Evolutionary conservation across 352 stramenopile species (phyloP).

Genomic region (Globisporangium parvum): DNA sequence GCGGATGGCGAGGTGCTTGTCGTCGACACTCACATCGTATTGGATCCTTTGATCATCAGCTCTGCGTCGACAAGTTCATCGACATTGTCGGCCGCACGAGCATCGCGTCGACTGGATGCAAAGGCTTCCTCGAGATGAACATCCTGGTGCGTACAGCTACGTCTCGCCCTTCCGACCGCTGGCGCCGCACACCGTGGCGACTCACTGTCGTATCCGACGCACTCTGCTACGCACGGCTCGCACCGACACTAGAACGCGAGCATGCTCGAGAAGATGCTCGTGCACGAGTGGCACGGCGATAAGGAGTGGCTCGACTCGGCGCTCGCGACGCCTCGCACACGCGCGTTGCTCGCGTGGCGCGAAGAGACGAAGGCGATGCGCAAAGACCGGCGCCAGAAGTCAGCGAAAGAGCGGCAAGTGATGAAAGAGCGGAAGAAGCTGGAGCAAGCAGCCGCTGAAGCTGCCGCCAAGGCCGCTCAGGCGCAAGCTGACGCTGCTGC

Average conservation of each 20-base stretch:
- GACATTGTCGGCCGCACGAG: conserved; percentile 56
- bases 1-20: no score
- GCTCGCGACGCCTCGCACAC: conserved; percentile 42
- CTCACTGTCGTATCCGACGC: neutral
- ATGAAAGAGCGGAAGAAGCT: conserved; percentile 28
- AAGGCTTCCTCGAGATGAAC: conserved; percentile 77
- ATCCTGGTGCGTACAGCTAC: conserved; percentile 38
- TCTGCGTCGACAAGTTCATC: conserved; percentile 67
- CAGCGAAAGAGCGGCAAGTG: conserved; percentile 35
- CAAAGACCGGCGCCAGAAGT: conserved; percentile 53
- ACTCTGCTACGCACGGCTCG: neutral
- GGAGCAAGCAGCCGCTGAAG: conserved; percentile 13
- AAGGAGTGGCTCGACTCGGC: conserved; percentile 51
- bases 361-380: conserved; percentile 55
- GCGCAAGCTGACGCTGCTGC: neutral
- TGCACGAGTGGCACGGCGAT: conserved; percentile 60
- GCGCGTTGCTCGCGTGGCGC: conserved; percentile 56
- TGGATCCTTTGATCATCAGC: conserved; percentile 18
- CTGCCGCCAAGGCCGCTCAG: conserved; percentile 16
- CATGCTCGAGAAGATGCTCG: conserved; percentile 60
- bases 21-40: neutral
- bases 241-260: conserved; percentile 22
- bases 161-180: neutral
- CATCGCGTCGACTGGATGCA: conserved; percentile 34
- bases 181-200: neutral